phyloP scores from a whole-genome alignment of 192 early-diverging fungal genomes.

The Gryganskiella cystojenkinii region DNA sequence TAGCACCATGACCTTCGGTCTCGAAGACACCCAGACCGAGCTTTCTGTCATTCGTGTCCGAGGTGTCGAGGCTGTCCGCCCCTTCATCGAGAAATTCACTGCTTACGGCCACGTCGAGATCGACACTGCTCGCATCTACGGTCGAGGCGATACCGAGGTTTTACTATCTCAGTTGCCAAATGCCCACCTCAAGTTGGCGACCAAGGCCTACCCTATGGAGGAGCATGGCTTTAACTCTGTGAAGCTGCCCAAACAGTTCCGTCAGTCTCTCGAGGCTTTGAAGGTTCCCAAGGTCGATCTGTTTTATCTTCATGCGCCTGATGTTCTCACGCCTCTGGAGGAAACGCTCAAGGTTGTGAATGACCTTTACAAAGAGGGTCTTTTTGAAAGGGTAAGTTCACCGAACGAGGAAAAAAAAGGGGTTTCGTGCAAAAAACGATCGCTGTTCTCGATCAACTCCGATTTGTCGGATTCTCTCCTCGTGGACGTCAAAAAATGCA shows the following conservation, averaged over 20 bases:
- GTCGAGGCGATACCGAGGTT: not conserved
- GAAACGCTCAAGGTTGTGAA: conserved; percentile 61
- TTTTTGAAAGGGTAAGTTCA: conserved; percentile 28
- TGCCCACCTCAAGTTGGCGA: not conserved
- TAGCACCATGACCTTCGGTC: not conserved
- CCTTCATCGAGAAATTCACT: not conserved
- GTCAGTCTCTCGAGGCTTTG: not conserved
- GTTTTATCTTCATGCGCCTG: not conserved
- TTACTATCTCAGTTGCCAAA: not conserved
- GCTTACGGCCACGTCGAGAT: not conserved
- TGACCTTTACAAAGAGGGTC: conserved; percentile 62
- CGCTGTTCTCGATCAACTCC: too few relatives aligned
- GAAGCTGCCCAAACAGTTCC: not conserved
- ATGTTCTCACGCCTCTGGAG: conserved; percentile 7
- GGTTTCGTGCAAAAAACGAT: too few relatives aligned
- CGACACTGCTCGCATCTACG: conserved; percentile 1
- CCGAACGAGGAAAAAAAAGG: too few relatives aligned
- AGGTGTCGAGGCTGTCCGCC: not conserved
- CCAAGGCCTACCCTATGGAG: not conserved
- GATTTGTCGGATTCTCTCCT: too few relatives aligned
- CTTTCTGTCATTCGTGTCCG: not conserved
- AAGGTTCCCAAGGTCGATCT: not conserved
- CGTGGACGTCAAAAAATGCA: too few relatives aligned
- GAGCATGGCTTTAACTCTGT: not conserved
- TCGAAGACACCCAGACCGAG: not conserved